These are phyloP conservation scores for Malus sylvestris DNA, from an alignment of 306 rosid species.

Conservation along the genomic window DNA sequence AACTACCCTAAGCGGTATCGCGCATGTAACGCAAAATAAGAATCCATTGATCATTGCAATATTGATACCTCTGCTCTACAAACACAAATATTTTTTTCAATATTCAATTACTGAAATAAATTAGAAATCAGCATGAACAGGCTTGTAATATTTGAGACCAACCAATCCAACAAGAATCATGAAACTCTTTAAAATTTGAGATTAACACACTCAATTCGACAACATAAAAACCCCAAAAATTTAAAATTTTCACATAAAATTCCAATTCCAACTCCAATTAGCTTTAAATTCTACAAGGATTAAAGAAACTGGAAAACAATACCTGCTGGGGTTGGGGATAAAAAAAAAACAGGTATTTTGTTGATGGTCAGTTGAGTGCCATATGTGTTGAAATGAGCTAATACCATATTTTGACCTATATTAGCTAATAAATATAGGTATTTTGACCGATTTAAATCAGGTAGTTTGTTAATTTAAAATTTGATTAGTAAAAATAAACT, in stretches of 20 bases:
- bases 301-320: not conserved
- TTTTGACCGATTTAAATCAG: no score
- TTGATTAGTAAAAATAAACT: no score
- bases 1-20: not conserved
- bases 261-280: not conserved
- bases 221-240: not conserved
- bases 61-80: not conserved
- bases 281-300: not conserved
- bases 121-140: not conserved
- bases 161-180: not conserved
- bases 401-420: no score
- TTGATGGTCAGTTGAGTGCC: no score
- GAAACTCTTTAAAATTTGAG: not conserved
- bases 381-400: no score
- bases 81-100: no score
- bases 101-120: not conserved
- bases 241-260: not conserved
- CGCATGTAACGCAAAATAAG: not conserved
- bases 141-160: not conserved
- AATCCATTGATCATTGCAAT: not conserved
- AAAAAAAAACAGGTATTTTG: no score
- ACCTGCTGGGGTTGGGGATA: no score
- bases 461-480: no score
- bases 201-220: not conserved
- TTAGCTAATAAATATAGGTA: no score